Conservation (phyloP, 305 asterid species). For the Fraxinus ornus region DNA sequence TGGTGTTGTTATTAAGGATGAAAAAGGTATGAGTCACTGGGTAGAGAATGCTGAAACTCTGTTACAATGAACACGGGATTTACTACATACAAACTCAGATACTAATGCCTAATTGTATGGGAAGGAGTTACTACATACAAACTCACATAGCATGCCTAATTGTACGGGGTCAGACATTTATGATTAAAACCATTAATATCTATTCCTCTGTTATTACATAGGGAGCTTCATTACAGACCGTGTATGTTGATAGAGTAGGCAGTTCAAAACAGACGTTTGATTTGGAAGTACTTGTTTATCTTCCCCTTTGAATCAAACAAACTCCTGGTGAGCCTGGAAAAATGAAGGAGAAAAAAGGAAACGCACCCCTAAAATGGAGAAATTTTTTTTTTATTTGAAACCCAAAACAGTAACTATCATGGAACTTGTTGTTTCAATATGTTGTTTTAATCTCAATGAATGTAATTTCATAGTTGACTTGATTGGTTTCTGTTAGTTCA, state of each 20-base stretch:
- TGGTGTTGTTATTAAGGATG: not conserved
- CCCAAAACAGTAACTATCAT: not conserved
- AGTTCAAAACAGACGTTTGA: not conserved
- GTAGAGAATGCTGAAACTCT: slow-evolving; percentile 4
- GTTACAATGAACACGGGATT: not conserved
- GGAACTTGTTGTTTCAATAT: not conserved
- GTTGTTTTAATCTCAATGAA: not conserved
- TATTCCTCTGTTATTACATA: slow-evolving; percentile 5
- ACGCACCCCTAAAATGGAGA: not conserved
- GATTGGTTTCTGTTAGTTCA: slow-evolving; percentile 9
- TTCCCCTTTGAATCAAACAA: not conserved
- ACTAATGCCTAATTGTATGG: not conserved
- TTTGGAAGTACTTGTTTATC: not conserved
- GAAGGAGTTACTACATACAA: not conserved
- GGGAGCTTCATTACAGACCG: not conserved
- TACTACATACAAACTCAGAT: not conserved
- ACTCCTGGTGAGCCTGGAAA: slow-evolving; percentile 3
- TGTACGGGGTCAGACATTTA: not conserved
- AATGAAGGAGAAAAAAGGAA: not conserved
- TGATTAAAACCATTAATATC: not conserved
- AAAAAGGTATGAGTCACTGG: not conserved
- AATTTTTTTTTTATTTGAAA: not conserved
- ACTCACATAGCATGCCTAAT: not conserved
- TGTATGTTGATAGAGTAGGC: not conserved
- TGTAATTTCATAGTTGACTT: not conserved